Evolutionary conservation across 495 filamentous ascomycete genomes (phyloP).

Genomic region (Lindgomyces ingoldianus): DNA sequence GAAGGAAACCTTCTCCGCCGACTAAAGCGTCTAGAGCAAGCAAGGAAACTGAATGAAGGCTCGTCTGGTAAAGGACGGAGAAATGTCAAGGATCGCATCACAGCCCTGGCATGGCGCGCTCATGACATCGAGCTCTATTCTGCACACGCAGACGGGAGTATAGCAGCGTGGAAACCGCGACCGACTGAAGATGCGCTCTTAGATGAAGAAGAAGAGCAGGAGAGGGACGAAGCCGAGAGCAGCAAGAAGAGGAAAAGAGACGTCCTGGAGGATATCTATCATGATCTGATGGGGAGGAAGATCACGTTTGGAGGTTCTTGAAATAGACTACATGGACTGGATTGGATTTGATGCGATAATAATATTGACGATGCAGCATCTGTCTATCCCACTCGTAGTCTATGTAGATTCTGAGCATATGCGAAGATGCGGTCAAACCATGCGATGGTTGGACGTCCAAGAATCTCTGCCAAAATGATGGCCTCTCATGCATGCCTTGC

Average conservation of each 20-base stretch:
- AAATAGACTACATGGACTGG: too few species aligned
- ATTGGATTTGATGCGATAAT: background rate
- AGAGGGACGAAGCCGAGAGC: constrained; percentile 48
- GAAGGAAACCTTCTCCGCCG: constrained; percentile 72
- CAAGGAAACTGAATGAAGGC: constrained; percentile 40
- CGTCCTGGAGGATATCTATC: constrained; percentile 57
- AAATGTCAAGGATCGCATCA: constrained; percentile 60
- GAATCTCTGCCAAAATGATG: too few species aligned
- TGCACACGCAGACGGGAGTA: constrained; percentile 60
- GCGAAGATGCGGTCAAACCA: background rate
- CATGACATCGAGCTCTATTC: constrained; percentile 57
- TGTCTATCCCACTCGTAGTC: background rate
- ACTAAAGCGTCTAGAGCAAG: constrained; percentile 61
- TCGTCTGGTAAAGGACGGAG: constrained; percentile 39
- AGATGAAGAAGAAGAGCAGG: constrained; percentile 47
- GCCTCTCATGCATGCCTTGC: too few species aligned
- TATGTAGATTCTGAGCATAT: background rate
- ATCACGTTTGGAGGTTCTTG: constrained; percentile 50
- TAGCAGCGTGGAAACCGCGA: constrained; percentile 59
- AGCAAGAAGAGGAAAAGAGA: constrained; percentile 46
- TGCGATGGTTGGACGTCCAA: too few species aligned
- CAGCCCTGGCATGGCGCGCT: constrained; percentile 70
- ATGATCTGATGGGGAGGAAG: constrained; percentile 54
- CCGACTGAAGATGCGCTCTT: constrained; percentile 48
- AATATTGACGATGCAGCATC: background rate